A percentile compares a stretch with the other conserved stretches of the same genome.
These are phyloP conservation scores for Ceratocystis alfenasii DNA, from an alignment of 2,329 filamentous ascomycete genomes.

Conservation along the genomic window DNA sequence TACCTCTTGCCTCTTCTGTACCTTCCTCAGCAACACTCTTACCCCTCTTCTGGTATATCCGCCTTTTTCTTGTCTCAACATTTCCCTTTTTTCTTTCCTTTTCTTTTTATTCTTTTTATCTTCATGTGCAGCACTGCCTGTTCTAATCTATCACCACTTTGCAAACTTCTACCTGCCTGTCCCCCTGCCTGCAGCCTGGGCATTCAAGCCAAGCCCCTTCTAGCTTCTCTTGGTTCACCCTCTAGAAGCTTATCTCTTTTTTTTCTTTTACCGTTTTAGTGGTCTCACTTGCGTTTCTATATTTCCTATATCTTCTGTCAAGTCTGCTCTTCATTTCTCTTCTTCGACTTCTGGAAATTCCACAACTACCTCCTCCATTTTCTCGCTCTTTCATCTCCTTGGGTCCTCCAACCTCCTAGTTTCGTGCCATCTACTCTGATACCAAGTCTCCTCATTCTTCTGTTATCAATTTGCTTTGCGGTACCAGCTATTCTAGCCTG, in stretches of 20 bases:
- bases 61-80: slow-evolving; percentile 3
- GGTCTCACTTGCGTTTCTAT: neutral
- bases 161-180: neutral
- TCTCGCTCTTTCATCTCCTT: neutral
- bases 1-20: slow-evolving; percentile 4
- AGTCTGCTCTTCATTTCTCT: neutral
- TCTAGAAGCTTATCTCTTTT: slow-evolving; percentile 8
- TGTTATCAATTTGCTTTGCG: neutral
- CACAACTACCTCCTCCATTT: neutral
- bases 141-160: slow-evolving; percentile 5
- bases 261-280: neutral
- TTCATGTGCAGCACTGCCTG: slow-evolving; percentile 1
- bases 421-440: neutral
- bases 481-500: neutral
- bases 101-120: slow-evolving; percentile 13
- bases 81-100: slow-evolving; percentile 10
- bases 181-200: slow-evolving; percentile 3
- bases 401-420: neutral
- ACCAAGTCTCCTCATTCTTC: neutral
- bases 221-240: slow-evolving; percentile 1
- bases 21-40: slow-evolving; percentile 8
- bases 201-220: neutral
- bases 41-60: slow-evolving; percentile 6
- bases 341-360: neutral
- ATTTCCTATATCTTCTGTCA: slow-evolving; percentile 10